phyloP scores from a whole-genome alignment of 192 early-diverging fungal species.

The Allomyces macrogynus region DNA sequence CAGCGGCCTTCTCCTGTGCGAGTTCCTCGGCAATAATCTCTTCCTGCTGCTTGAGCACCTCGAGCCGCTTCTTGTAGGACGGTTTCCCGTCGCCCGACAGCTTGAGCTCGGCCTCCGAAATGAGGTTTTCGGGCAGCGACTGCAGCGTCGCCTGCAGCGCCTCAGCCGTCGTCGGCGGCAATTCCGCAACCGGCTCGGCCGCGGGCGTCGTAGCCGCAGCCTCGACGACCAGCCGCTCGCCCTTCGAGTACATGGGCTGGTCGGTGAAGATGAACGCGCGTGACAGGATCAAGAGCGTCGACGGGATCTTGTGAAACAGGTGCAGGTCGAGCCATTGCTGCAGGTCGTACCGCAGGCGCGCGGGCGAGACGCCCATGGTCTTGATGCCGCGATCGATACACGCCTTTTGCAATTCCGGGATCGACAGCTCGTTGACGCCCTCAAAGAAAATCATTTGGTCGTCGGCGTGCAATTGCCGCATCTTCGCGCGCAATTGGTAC shows the following conservation, averaged over 20 bases:
- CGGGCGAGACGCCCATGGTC: slow-evolving; percentile 70
- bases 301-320: slow-evolving; percentile 75
- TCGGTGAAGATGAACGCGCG: slow-evolving; percentile 41
- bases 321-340: slow-evolving; percentile 90
- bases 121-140: slow-evolving; percentile 74
- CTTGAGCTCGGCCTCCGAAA: slow-evolving; percentile 68
- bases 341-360: slow-evolving; percentile 68
- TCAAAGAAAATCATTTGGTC: slow-evolving; percentile 70
- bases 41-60: slow-evolving; percentile 86
- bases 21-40: slow-evolving; percentile 89
- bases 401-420: slow-evolving; percentile 71
- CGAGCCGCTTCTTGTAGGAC: slow-evolving; percentile 82
- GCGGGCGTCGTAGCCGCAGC: background rate
- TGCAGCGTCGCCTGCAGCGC: slow-evolving; percentile 82
- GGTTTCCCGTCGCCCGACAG: slow-evolving; percentile 76
- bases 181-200: slow-evolving; percentile 7
- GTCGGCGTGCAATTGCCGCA: slow-evolving; percentile 69
- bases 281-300: slow-evolving; percentile 70
- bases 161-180: slow-evolving; percentile 33
- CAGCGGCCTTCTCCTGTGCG: slow-evolving; percentile 48
- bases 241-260: background rate
- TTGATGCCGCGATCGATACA: slow-evolving; percentile 78
- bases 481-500: slow-evolving; percentile 72
- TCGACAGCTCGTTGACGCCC: slow-evolving; percentile 69
- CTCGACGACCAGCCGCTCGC: background rate